Evolutionary conservation across 2,329 filamentous ascomycete genomes (phyloP).

Genomic region (Paraphoma chrysanthemicola): DNA sequence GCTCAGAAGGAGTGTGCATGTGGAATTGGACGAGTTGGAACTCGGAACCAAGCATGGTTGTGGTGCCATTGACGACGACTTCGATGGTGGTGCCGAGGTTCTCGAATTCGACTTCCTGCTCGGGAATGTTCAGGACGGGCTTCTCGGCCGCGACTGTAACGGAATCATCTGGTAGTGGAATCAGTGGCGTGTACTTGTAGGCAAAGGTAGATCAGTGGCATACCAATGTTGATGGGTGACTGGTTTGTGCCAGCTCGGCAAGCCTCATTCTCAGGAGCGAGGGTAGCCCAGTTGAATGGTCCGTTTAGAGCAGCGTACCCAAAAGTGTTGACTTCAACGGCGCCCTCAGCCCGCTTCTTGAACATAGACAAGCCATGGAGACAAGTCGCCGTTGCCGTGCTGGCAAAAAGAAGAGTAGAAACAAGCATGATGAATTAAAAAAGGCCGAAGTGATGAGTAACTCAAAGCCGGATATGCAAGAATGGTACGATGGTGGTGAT

Average conservation of each 20-base stretch:
- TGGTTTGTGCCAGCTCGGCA: constrained; percentile 60
- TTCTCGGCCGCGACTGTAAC: constrained; percentile 39
- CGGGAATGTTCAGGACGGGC: constrained; percentile 49
- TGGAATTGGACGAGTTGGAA: constrained; percentile 64
- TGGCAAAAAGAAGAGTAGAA: constrained; percentile 38
- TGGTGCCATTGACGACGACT: constrained; percentile 60
- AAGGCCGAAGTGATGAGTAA: not conserved
- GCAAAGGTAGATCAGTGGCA: constrained; percentile 3
- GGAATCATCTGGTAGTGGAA: constrained; percentile 31
- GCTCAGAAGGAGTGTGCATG: constrained; percentile 68
- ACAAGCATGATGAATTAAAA: constrained; percentile 37
- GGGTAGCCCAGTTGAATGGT: constrained; percentile 61
- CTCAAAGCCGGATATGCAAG: no score
- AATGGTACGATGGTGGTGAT: not conserved
- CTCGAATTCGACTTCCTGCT: constrained; percentile 58
- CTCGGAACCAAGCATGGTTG: constrained; percentile 48
- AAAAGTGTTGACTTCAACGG: constrained; percentile 47
- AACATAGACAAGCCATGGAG: constrained; percentile 52
- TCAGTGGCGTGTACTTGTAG: constrained; percentile 10
- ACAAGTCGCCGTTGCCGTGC: constrained; percentile 49
- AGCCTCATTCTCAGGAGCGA: constrained; percentile 52
- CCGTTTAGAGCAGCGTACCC: constrained; percentile 54
- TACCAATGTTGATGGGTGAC: constrained; percentile 64
- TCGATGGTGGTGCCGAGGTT: constrained; percentile 66
- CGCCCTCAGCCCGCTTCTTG: constrained; percentile 24